Base-by-base conservation (phyloP, 768 basidiomycete genomes). In the Cyclocybe cylindracea region DNA sequence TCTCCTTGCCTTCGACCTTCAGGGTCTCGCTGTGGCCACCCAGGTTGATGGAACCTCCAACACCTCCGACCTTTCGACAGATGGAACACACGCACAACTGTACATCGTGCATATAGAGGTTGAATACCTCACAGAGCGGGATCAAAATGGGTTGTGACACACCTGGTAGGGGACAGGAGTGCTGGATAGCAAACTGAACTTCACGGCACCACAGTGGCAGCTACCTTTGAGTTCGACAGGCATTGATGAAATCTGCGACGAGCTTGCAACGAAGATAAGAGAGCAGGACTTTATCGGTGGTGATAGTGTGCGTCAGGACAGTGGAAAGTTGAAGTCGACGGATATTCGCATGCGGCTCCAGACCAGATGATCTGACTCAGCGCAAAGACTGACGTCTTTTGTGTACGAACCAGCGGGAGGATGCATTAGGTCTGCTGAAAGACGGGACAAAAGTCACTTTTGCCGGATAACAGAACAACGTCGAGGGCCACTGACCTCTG, bases 1-100 rank as follows among this genome's bases (percentile, higher is more conserved):
- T 60, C 51, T 81, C 80, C 46, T 80, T 72, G 1, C 85, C 85
- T 45, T 78, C 72, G 38, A 87, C 61, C 37, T 78, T 66, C 43
- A 87, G 66, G 0, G 81, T 81, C 1, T 80, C 63, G 10, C 70
- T 70, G 41, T 78, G 67, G 1, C 77, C 86, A 18, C 83, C 80
- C n/a, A 87, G 77, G 54, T 87, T 87, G 62, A 87, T 76, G 2
- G 84, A 81, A 0, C 86, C 85, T 10, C 85, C 83, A 0, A 69
- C 69, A 10, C 86, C 86, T 36, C 85, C 85, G 8, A 85, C 83
- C 64, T 87, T 87, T 51, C 86, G 80, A 60, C 86, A 87, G 54
- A 87, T 86, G 33, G 84, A 86, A 61, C 86, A 87, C 5, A 81
- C 46, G 58, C 86, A 87, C 32, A 87, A 62, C 80, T 85, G 49